A percentile compares a stretch with the other conserved stretches of the same genome.
phyloP scores from a whole-genome alignment of 495 filamentous ascomycete genomes.

The Penicillium paxilli region DNA sequence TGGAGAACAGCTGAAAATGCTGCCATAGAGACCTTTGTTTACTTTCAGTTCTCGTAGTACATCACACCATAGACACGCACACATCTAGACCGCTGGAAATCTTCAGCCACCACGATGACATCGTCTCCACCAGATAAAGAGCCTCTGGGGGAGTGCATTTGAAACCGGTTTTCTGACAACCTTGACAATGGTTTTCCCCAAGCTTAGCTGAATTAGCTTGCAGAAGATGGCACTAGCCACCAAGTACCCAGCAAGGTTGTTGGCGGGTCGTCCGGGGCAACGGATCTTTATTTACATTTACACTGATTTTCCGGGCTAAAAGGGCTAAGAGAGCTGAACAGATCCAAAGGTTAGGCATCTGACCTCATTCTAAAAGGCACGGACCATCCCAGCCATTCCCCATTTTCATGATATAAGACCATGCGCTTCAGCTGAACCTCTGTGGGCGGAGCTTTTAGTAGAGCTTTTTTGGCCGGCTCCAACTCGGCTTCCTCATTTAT shows the following conservation, averaged over 20 bases:
- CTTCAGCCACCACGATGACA: background rate
- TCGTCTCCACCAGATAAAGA: background rate
- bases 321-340: too few relatives aligned
- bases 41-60: background rate
- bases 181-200: background rate
- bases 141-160: background rate
- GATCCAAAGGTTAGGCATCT: too few relatives aligned
- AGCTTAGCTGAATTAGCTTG: background rate
- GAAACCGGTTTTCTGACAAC: background rate
- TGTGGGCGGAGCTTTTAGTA: background rate
- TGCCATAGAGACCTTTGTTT: background rate
- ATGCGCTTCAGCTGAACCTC: background rate
- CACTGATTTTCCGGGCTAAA: too few relatives aligned
- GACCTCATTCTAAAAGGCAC: conserved; percentile 27
- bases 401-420: background rate
- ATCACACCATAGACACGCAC: background rate
- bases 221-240: background rate
- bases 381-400: conserved; percentile 14
- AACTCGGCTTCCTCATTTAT: conserved; percentile 4
- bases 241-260: background rate
- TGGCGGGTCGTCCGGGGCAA: conserved; percentile 31
- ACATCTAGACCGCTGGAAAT: background rate
- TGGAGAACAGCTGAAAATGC: too few relatives aligned
- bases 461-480: background rate
- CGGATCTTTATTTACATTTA: conserved; percentile 19